Evolutionary conservation across 108 stramenopile genomes (phyloP).

Genomic region (Cyclotella distinguenda): DNA sequence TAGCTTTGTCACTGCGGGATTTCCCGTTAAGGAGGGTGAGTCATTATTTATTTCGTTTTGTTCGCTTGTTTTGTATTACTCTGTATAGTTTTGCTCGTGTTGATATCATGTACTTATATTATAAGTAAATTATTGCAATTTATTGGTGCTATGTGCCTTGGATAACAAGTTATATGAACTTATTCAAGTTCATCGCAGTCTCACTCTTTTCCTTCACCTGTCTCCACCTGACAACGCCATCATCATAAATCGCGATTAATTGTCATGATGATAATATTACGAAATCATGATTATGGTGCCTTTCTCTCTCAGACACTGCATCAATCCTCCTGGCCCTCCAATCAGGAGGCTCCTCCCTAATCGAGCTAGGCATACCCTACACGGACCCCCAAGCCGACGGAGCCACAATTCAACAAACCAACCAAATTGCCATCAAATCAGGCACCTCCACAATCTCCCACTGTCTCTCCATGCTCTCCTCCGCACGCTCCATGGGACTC

Average conservation of each 20-base stretch:
- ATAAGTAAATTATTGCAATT: no score
- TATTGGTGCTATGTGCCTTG: no score
- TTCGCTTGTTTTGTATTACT: no score
- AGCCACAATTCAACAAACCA: slow-evolving; percentile 93
- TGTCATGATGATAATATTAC: background rate
- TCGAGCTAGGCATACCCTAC: slow-evolving; percentile 98
- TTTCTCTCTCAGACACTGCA: slow-evolving; percentile 74
- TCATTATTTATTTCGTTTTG: no score
- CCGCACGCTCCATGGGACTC: slow-evolving; percentile 87
- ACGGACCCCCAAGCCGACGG: slow-evolving; percentile 99
- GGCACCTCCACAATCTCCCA: slow-evolving; percentile 81
- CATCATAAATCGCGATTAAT: background rate
- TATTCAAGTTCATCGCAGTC: background rate
- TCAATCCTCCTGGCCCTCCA: slow-evolving; percentile 94
- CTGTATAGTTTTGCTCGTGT: no score
- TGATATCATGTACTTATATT: no score
- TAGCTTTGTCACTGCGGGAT: slow-evolving; percentile 88
- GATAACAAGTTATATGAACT: no score
- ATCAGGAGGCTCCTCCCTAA: slow-evolving; percentile 92
- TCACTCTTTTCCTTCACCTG: background rate
- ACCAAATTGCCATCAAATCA: slow-evolving; percentile 91
- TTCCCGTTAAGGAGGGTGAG: slow-evolving; percentile 76
- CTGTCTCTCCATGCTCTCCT: slow-evolving; percentile 86
- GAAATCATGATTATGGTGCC: background rate
- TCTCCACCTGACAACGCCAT: background rate